Percentiles rank a stretch among this genome's conserved stretches.
Evolutionary conservation across 2,329 filamentous ascomycete species (phyloP).

Genomic region (Lecanosticta acicola): DNA sequence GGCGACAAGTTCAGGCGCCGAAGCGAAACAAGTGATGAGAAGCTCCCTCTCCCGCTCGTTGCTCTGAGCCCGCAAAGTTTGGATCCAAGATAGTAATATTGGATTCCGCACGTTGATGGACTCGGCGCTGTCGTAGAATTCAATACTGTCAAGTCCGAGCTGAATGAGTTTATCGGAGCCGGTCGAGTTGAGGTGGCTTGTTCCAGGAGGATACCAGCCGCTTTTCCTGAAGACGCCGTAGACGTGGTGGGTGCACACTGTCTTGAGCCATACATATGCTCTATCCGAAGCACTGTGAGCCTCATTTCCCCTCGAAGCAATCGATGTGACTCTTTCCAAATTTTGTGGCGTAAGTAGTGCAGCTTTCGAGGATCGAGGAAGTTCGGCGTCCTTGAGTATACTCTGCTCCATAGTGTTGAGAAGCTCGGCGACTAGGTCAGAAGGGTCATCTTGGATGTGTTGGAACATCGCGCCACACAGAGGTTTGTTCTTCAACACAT

Average conservation of each 20-base stretch:
- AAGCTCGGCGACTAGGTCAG: constrained; percentile 68
- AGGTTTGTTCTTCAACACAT: constrained; percentile 71
- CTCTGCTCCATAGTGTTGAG: constrained; percentile 63
- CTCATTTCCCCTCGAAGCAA: constrained; percentile 53
- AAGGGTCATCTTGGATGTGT: constrained; percentile 70
- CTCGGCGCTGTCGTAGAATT: constrained; percentile 54
- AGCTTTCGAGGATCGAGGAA: constrained; percentile 65
- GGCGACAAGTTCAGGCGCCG: constrained; percentile 78
- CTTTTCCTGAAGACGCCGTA: constrained; percentile 70
- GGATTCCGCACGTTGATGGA: constrained; percentile 73
- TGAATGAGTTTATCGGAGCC: constrained; percentile 42
- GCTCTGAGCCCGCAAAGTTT: constrained; percentile 75
- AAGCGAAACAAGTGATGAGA: constrained; percentile 69
- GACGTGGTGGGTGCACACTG: constrained; percentile 66
- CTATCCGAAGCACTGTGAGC: constrained; percentile 57
- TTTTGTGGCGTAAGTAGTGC: constrained; percentile 39
- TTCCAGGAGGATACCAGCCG: constrained; percentile 75
- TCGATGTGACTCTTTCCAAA: constrained; percentile 39
- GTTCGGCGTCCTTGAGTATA: constrained; percentile 67
- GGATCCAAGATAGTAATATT: constrained; percentile 70
- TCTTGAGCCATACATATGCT: constrained; percentile 68
- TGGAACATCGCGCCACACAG: constrained; percentile 67
- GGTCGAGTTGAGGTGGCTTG: constrained; percentile 33
- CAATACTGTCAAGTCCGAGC: constrained; percentile 62
- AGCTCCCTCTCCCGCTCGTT: constrained; percentile 76